Evolutionary conservation across 257 asterid species (phyloP).

Genomic region (Nicotiana obtusifolia): DNA sequence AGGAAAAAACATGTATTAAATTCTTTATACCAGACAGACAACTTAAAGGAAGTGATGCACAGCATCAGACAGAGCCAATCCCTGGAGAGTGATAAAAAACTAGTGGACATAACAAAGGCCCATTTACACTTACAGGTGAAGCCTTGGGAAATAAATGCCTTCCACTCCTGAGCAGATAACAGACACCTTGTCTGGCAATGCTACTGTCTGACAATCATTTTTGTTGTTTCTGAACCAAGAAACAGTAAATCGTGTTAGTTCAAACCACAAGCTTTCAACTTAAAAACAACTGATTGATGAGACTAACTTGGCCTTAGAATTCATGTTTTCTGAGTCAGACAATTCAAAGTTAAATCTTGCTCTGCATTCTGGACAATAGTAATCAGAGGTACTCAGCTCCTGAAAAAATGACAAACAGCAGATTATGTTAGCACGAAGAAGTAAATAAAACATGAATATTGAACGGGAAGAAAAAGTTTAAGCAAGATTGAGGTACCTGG

Average conservation of each 20-base stretch:
- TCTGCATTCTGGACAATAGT: slow-evolving; percentile 97
- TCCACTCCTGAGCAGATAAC: slow-evolving; percentile 86
- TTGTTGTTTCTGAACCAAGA: slow-evolving; percentile 57
- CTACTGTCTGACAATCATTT: slow-evolving; percentile 36
- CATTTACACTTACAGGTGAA: slow-evolving; percentile 68
- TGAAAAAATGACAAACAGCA: slow-evolving; percentile 28
- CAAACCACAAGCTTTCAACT: slow-evolving; percentile 9
- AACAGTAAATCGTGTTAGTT: slow-evolving; percentile 18
- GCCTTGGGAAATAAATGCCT: slow-evolving; percentile 89
- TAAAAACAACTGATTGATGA: not conserved
- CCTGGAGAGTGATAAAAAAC: not conserved
- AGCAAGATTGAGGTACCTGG: slow-evolving; percentile 41
- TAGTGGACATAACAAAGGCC: not conserved
- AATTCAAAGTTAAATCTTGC: slow-evolving; percentile 91
- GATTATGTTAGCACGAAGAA: not conserved
- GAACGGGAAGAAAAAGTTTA: slow-evolving; percentile 11
- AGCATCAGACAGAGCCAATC: not conserved
- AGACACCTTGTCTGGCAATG: slow-evolving; percentile 71
- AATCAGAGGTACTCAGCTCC: slow-evolving; percentile 63
- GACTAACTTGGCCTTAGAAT: slow-evolving; percentile 58
- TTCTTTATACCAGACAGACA: not conserved
- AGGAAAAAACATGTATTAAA: not conserved
- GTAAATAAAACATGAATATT: slow-evolving; percentile 11
- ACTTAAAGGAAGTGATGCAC: not conserved
- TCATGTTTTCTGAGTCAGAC: slow-evolving; percentile 80